Percentiles rank a stretch among this genome's conserved stretches.
Evolutionary conservation across 192 early-diverging fungal species (phyloP).

Genomic region (Coemansia javaensis): DNA sequence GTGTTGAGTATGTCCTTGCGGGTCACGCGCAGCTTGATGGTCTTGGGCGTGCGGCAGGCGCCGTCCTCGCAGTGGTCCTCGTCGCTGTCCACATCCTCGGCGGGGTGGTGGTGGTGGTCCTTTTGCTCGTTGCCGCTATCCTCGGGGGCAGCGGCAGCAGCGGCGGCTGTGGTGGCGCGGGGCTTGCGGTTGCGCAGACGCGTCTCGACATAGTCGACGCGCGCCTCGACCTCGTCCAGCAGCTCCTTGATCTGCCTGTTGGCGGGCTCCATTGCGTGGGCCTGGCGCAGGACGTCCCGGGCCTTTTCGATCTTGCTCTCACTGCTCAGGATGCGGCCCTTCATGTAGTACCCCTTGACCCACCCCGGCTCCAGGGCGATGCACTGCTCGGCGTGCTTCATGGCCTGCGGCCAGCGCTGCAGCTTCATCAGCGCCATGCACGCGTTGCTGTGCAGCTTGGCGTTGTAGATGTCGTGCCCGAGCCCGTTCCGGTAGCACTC

Average conservation of each 20-base stretch:
- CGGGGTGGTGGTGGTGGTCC: conserved; percentile 9
- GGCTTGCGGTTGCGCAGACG: conserved; percentile 40
- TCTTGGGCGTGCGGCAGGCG: conserved; percentile 33
- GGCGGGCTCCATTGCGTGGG: conserved; percentile 24
- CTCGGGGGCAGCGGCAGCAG: conserved; percentile 3
- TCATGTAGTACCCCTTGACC: conserved; percentile 53
- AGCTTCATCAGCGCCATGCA: conserved; percentile 50
- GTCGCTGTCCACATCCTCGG: conserved; percentile 48
- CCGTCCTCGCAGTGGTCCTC: conserved; percentile 47
- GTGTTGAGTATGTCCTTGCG: conserved; percentile 33
- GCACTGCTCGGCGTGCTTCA: conserved; percentile 53
- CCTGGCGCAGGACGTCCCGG: conserved; percentile 23
- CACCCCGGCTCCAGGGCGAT: conserved; percentile 46
- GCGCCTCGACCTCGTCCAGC: conserved; percentile 38
- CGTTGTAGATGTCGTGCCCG: conserved; percentile 44
- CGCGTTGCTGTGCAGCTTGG: conserved; percentile 47
- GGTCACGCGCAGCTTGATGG: conserved; percentile 36
- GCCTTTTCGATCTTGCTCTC: conserved; percentile 51
- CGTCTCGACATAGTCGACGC: conserved; percentile 46
- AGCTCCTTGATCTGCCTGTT: conserved; percentile 37
- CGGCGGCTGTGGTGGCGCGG: neutral
- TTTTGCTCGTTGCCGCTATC: conserved; percentile 25
- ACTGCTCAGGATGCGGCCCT: conserved; percentile 40
- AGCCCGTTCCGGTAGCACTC: conserved; percentile 45
- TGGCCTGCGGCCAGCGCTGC: conserved; percentile 39